Evolutionary conservation across 129 eudicot genomes (phyloP).

Genomic region (Kitagawia praeruptora): DNA sequence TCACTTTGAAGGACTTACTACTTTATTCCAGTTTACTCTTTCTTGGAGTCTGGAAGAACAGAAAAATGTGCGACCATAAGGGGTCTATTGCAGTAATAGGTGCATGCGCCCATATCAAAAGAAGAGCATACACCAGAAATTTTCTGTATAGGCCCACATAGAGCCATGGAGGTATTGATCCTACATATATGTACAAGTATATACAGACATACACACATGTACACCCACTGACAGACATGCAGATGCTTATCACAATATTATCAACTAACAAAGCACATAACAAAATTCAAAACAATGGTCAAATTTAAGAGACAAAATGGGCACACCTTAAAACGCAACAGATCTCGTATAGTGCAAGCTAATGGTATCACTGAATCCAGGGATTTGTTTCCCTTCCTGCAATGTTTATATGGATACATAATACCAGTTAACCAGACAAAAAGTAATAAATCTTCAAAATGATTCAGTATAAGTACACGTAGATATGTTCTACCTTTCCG

Average conservation of each 20-base stretch:
- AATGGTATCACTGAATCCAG: conserved; percentile 51
- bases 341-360: conserved; percentile 53
- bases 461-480: not conserved
- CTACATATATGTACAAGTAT: not conserved
- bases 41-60: not conserved
- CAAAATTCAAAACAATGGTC: not conserved
- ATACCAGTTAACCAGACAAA: not conserved
- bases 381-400: conserved; percentile 48
- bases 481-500: conserved; percentile 29
- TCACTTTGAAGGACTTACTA: not conserved
- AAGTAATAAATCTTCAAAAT: not conserved
- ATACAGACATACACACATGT: not conserved
- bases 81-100: not conserved
- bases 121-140: not conserved
- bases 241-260: not conserved
- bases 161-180: not conserved
- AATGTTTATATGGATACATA: conserved; percentile 6
- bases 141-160: not conserved
- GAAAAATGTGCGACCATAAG: not conserved
- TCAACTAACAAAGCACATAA: not conserved
- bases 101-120: not conserved
- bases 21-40: not conserved
- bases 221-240: not conserved
- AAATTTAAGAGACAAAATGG: not conserved
- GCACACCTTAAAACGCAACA: conserved; percentile 62